Conservation (phyloP, 306 rosid genomes). For the Amphicarpaea edgeworthii region DNA sequence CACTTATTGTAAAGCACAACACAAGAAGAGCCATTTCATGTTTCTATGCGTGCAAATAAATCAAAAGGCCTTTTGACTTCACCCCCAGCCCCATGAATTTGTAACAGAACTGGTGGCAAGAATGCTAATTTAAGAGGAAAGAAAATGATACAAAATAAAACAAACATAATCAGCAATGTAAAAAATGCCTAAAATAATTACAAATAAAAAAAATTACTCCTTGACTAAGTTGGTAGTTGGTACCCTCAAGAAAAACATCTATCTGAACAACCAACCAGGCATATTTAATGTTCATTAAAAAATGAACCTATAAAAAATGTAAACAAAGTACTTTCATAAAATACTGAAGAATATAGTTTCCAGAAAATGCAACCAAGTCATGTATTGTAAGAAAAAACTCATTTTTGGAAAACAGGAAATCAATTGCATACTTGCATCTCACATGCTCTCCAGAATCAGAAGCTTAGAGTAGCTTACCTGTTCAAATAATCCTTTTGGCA, state of each 20-base stretch:
- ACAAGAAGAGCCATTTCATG: not conserved
- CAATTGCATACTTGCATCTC: slow-evolving; percentile 41
- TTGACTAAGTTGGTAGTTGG: not conserved
- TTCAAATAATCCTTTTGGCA: slow-evolving; percentile 95
- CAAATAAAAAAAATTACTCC: slow-evolving; percentile 14
- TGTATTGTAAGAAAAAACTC: not conserved
- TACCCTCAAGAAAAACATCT: slow-evolving; percentile 25
- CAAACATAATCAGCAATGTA: slow-evolving; percentile 4
- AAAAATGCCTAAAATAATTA: slow-evolving; percentile 12
- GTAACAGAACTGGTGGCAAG: slow-evolving; percentile 5
- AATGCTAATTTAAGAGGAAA: slow-evolving; percentile 30
- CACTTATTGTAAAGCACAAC: slow-evolving; percentile 5
- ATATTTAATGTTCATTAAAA: slow-evolving; percentile 2
- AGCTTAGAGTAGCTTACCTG: slow-evolving; percentile 70
- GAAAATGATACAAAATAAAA: not conserved
- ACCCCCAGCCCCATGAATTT: slow-evolving; percentile 31
- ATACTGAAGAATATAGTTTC: slow-evolving; percentile 29
- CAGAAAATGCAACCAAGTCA: slow-evolving; percentile 19
- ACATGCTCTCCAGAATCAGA: slow-evolving; percentile 20
- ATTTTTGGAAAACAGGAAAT: slow-evolving; percentile 1
- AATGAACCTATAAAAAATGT: slow-evolving; percentile 7
- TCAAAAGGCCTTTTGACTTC: slow-evolving; percentile 25
- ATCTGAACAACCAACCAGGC: slow-evolving; percentile 21
- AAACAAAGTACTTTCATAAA: slow-evolving; percentile 23
- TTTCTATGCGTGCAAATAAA: slow-evolving; percentile 22